Base-by-base conservation (phyloP, 1,284 basidiomycete species). In the Puccinia coronata region DNA sequence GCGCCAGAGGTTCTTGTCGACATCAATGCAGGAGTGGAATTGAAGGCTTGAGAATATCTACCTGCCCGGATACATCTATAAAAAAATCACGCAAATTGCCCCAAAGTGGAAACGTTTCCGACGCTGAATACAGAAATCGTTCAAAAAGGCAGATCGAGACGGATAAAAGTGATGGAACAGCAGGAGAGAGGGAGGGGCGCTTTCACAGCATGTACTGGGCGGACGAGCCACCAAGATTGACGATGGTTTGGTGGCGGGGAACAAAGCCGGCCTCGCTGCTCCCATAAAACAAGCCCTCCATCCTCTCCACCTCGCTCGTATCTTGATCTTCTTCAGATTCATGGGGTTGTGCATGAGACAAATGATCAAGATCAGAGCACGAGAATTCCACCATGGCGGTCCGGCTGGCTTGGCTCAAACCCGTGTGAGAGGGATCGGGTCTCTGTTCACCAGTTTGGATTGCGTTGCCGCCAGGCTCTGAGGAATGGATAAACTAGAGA, bases 221-320 rank as follows among this genome's bases (percentile, higher is more conserved):
- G 20, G 6, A 23, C 1, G 70, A 25, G 53, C 36, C 23, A 49
- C 18, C 31, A 28, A 73, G n/a, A 53, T 51, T 55, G 34, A 73
- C 51, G 36, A 73, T 73, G 12, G 51, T 47, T 39, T 36, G 70
- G 31, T 73, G 70, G 6, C 31, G 51, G 49, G 70, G 70, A 34
- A 73, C 51, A n/a, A 73, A 73, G 14, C 70, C 70, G 49, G 36
- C 43, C 36, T 73, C 70, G 36, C 70, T 73, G 1, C 28, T 51
- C 49, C 25, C 36, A 49, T 11, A 55, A 55, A 73, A 73, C 31
- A 73, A 55, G 18, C 34, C 51, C 9, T 73, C 70, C 12, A 73
- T n/a, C 14, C 11, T 69, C n/a, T 69, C 41, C 9, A 69, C 67
- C 41, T 4, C 31, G n/a, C 28, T 51, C 1, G 57, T 16, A 6